Evolutionary conservation across 805 yeast species (phyloP), one percentile per base, ranked within the genome.

Genomic region (Wickerhamomyces hampshirensis): DNA sequence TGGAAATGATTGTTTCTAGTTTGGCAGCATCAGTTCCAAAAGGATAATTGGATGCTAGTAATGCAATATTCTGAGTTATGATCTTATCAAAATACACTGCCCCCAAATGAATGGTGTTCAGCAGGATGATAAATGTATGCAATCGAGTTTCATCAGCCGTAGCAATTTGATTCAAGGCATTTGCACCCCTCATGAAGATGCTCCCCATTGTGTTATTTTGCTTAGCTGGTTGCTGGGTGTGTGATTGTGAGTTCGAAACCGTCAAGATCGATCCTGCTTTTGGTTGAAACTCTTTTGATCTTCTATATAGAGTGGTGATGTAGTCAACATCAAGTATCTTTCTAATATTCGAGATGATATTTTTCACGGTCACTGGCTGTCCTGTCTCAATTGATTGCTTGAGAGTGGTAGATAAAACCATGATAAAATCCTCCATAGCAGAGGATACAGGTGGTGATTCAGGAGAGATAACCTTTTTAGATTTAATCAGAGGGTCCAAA

Each of bases 381-480:
- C 95, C 94, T 0, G 95, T 74, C 30, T 84, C 80, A 10, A 88
- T 65, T 1, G 79, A 68, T 40, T 80, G 82, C 17, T 77, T 63
- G 24, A 88, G 56, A 13, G 84, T 69, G 26, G 78, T 75, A 50
- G 85, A 83, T 30, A 89, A 62, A 7, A 88, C 76, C 48, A 87
- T 67, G 18, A 86, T 73, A 23, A 85, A 63, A 55, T 93, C 98
- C 50, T 93, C 98, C 17, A 89, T 77, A 16, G 86, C 79, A 0
- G 97, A 86, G 0, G 94, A 77, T 5, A 83, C 75, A 3, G 89
- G 91, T 5, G 80, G 66, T 21, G 71, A 78, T 28, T 74, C 78
- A 3, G 80, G 76, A 23, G 65, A 53, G 5, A 55, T 30, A 4
- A 39, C 27, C 21, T 45, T 51, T 13, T 30, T 18, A 26, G 57